phyloP scores from a whole-genome alignment of 78 protist genomes.

The Emiliania huxleyi region DNA sequence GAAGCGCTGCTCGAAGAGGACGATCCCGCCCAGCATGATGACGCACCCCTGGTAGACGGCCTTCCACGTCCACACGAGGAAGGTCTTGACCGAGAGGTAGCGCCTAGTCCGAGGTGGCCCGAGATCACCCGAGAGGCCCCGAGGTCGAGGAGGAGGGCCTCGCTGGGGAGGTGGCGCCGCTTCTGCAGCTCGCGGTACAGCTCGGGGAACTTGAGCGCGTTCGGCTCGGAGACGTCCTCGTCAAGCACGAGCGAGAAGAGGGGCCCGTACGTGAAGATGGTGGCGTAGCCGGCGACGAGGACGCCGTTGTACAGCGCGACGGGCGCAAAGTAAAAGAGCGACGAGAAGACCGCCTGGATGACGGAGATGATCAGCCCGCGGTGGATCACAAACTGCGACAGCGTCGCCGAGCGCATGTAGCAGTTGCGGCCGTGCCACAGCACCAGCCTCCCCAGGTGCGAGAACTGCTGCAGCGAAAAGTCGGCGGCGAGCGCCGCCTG shows the following conservation, averaged over 20 bases:
- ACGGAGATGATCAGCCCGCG: slow-evolving; percentile 96
- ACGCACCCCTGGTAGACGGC: slow-evolving; percentile 79
- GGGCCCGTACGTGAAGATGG: slow-evolving; percentile 92
- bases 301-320: slow-evolving; percentile 84
- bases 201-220: slow-evolving; percentile 85
- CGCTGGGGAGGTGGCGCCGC: slow-evolving; percentile 78
- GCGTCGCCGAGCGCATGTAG: slow-evolving; percentile 41
- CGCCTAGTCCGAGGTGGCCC: too few relatives aligned
- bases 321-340: slow-evolving; percentile 88
- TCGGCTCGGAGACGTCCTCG: slow-evolving; percentile 51
- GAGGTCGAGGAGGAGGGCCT: slow-evolving; percentile 82
- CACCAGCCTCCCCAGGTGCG: slow-evolving; percentile 68
- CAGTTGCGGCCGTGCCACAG: slow-evolving; percentile 94
- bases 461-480: slow-evolving; percentile 86
- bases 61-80: slow-evolving; percentile 81
- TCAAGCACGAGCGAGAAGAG: slow-evolving; percentile 58
- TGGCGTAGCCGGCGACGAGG: slow-evolving; percentile 75
- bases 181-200: slow-evolving; percentile 90
- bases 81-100: slow-evolving; percentile 80
- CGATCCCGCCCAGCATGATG: slow-evolving; percentile 43
- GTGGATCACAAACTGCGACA: slow-evolving; percentile 90
- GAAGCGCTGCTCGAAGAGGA: slow-evolving; percentile 72
- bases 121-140: too few relatives aligned
- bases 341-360: slow-evolving; percentile 91
- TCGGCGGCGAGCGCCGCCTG: slow-evolving; percentile 98